Conservation (phyloP, 768 basidiomycete species). For the Lactarius psammicola region DNA sequence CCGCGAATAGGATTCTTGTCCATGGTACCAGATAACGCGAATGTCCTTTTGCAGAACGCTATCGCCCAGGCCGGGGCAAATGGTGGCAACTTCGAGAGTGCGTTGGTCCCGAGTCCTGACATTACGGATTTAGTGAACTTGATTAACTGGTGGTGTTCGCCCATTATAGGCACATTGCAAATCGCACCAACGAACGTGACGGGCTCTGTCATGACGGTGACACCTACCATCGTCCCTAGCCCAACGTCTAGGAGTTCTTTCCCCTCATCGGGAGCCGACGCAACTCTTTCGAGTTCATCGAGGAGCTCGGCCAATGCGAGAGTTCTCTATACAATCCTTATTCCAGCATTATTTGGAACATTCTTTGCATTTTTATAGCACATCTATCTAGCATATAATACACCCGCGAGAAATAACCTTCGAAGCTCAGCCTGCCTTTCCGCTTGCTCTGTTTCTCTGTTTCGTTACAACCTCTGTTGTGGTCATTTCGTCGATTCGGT, state of each 20-base stretch:
- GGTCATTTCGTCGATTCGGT: neutral
- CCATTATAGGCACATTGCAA: slow-evolving; percentile 21
- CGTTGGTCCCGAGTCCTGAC: slow-evolving; percentile 26
- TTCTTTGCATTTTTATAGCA: slow-evolving; percentile 1
- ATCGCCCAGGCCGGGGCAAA: slow-evolving; percentile 33
- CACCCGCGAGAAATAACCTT: neutral
- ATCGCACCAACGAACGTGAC: slow-evolving; percentile 2
- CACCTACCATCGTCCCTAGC: neutral
- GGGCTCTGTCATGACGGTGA: neutral
- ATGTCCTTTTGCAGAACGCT: slow-evolving; percentile 37
- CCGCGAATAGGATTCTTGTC: slow-evolving; percentile 71
- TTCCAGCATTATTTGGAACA: slow-evolving; percentile 7
- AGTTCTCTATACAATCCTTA: neutral
- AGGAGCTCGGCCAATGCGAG: neutral
- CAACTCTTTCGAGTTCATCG: neutral
- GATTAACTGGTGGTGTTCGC: neutral
- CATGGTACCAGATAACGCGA: slow-evolving; percentile 59
- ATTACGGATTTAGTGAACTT: neutral
- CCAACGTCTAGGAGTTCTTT: neutral
- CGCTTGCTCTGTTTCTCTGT: neutral
- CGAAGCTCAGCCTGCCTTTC: neutral
- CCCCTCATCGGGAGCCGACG: neutral
- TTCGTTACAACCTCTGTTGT: neutral
- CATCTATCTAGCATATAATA: neutral
- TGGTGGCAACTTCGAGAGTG: slow-evolving; percentile 34